Base-by-base conservation (phyloP, 2,329 filamentous ascomycete genomes). In the Fusarium luffae region DNA sequence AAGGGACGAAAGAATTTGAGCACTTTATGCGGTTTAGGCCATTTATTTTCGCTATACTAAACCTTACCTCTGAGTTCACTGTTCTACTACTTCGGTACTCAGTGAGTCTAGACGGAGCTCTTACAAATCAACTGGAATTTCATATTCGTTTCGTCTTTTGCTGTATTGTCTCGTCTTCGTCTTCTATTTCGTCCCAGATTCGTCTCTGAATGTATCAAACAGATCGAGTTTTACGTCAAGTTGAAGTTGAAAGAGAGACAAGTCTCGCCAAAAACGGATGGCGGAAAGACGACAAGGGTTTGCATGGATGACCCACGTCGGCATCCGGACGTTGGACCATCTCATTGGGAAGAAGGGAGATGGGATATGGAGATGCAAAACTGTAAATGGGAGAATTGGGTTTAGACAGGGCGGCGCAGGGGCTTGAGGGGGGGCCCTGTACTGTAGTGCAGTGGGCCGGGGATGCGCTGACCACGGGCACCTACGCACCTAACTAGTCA, bases 281-380 rank as follows among this genome's bases (percentile, higher is more conserved):
- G 57, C 48, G 58, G 55, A 54, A 51, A 42, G 37, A 27, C 10
- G 50, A 61, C 57, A 61, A 43, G 54, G 67, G 64, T 62, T 32
- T 44, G 59, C 58, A 74, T 64, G 59, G 70, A 54, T 70, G 61
- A 66, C 55, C 63, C 63, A 71, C 56, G 59, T 60, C 60, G 51
- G 46, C 41, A 63, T 51, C 44, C 49, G 59, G 69, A 51, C 56
- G 47, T 34, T 62, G 59, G 65, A 63, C 62, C 70, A 50, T 49
- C 51, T 60, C 54, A 55, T 59, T 72, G 71, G 68, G 59, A 64
- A 49, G 34, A 46, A 54, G 37, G 54, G 43, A 41, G 41, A 59
- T 40, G 58, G 52, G 49, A 59, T 40, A 52, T 63, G 41, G 47
- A 54, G 44, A 51, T 48, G 19, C 25, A 47, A 32, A 54, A 43